These are phyloP conservation scores for Ambispora gerdemannii DNA, from an alignment of 192 early-diverging fungal species.

Conservation along the genomic window DNA sequence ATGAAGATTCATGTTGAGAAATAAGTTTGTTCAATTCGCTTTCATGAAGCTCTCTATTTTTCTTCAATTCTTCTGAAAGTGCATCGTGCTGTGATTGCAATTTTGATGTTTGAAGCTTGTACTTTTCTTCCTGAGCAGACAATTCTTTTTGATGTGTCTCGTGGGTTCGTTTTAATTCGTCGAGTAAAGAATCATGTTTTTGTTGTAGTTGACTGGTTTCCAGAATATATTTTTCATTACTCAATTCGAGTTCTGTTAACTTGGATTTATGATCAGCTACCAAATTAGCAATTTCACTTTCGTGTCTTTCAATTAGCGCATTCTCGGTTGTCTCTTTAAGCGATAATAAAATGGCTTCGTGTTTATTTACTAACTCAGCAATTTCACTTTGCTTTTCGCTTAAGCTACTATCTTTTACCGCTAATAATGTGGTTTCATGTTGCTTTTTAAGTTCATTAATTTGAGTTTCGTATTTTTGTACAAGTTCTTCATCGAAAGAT, in stretches of 20 bases:
- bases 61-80: not conserved
- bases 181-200: not conserved
- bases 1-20: not conserved
- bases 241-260: not conserved
- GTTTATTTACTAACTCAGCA: not conserved
- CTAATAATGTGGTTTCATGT: constrained; percentile 1
- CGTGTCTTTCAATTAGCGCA: not conserved
- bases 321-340: not conserved
- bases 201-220: not conserved
- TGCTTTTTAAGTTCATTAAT: not conserved
- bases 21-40: not conserved
- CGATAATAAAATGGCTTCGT: not conserved
- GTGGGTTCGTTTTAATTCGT: not conserved
- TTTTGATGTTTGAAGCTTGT: not conserved
- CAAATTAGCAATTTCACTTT: not conserved
- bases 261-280: not conserved
- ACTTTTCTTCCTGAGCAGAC: not conserved
- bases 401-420: not conserved
- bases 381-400: constrained; percentile 13
- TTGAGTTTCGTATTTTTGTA: constrained; percentile 18
- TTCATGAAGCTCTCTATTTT: not conserved
- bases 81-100: not conserved
- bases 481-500: constrained; percentile 5
- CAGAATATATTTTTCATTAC: not conserved
- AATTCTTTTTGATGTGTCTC: not conserved